Evolutionary conservation across 2,329 filamentous ascomycete species (phyloP).

Genomic region (Grosmannia clavigera): DNA sequence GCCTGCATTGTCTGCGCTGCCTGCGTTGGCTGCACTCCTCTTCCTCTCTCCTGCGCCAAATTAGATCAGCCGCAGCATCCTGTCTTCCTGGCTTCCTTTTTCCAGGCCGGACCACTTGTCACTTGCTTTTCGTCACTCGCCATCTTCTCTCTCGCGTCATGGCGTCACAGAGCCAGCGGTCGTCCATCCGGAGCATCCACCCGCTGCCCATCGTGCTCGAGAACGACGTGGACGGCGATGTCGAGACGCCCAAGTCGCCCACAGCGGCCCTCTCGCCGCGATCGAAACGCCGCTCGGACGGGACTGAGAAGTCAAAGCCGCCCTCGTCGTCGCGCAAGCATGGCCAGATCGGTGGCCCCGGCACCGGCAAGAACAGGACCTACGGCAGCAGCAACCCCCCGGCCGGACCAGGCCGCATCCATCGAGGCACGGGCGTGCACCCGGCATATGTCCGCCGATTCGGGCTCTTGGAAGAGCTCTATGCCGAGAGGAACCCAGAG

Average conservation of each 20-base stretch:
- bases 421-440: background rate
- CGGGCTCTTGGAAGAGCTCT: background rate
- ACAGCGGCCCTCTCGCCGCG: constrained; percentile 13
- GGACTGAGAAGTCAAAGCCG: constrained; percentile 14
- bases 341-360: background rate
- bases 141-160: background rate
- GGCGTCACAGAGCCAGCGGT: constrained; percentile 13
- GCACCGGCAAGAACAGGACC: background rate
- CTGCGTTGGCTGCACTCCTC: too few species aligned
- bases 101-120: background rate
- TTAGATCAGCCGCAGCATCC: background rate
- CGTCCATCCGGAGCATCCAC: constrained; percentile 13
- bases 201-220: constrained; percentile 27
- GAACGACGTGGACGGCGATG: constrained; percentile 14
- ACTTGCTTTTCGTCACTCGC: background rate
- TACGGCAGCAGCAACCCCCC: background rate
- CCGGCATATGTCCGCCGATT: background rate
- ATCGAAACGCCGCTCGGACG: constrained; percentile 9
- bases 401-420: too few species aligned
- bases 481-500: constrained; percentile 9
- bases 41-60: background rate
- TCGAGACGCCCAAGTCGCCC: background rate
- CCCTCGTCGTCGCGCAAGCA: background rate
- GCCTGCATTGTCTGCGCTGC: background rate
- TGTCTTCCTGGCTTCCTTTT: background rate